Evolutionary conservation across 2,329 filamentous ascomycete species (phyloP).

Genomic region (Hypoxylon sp.): DNA sequence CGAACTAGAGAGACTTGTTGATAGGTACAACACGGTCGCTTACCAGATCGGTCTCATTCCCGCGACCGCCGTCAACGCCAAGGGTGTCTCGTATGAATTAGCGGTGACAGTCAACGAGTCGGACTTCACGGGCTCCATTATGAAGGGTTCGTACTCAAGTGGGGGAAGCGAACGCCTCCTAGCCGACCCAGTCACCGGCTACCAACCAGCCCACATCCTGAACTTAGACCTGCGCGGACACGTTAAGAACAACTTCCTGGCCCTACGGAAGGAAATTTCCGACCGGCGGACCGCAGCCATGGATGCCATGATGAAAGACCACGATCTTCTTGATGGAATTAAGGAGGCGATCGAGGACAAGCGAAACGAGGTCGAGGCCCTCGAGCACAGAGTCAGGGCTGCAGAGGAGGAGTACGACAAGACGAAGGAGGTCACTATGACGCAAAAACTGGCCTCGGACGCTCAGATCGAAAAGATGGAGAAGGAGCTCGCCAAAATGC

Average conservation of each 20-base stretch:
- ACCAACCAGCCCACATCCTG: slow-evolving; percentile 89
- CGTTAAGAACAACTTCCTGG: slow-evolving; percentile 83
- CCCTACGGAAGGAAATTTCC: slow-evolving; percentile 90
- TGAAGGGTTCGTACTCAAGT: slow-evolving; percentile 61
- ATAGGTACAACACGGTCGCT: slow-evolving; percentile 92
- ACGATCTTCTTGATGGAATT: slow-evolving; percentile 93
- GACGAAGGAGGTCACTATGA: slow-evolving; percentile 86
- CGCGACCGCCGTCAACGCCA: slow-evolving; percentile 84
- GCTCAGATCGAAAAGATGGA: slow-evolving; percentile 99
- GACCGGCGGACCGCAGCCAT: slow-evolving; percentile 85
- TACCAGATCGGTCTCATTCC: slow-evolving; percentile 96
- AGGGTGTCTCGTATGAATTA: slow-evolving; percentile 88
- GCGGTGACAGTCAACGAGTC: slow-evolving; percentile 84
- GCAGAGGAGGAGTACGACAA: slow-evolving; percentile 96
- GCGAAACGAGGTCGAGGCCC: slow-evolving; percentile 88
- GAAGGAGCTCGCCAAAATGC: slow-evolving; percentile 96
- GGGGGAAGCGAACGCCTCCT: slow-evolving; percentile 81
- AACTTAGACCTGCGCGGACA: slow-evolving; percentile 89
- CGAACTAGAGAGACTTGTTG: slow-evolving; percentile 90
- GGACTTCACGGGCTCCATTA: slow-evolving; percentile 79
- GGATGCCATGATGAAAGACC: slow-evolving; percentile 93
- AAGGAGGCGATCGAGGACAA: slow-evolving; percentile 98
- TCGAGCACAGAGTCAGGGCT: slow-evolving; percentile 88
- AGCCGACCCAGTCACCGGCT: slow-evolving; percentile 85
- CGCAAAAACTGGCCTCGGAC: slow-evolving; percentile 90